Base-by-base conservation (phyloP, 495 filamentous ascomycete species). In the Trichoderma erinaceum region DNA sequence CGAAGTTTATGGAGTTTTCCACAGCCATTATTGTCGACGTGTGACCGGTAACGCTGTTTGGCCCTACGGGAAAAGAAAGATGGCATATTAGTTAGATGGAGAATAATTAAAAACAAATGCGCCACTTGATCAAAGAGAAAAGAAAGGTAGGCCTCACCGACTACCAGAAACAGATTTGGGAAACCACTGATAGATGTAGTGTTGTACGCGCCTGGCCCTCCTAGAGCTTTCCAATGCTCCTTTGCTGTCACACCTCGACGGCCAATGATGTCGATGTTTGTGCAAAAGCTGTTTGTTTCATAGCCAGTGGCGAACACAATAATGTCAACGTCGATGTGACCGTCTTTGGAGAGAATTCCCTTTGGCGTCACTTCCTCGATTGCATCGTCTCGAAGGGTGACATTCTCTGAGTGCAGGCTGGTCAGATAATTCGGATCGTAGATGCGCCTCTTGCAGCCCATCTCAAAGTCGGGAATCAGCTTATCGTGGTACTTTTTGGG, bases 251-350 rank as follows among this genome's bases (percentile, higher is more conserved):
- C 69, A 0, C 77, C 77, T 0, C 67, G 56, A 2, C 67, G 70
- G 3, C 80, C 80, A 16, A 77, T 56, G 11, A 83, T 69, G n/a
- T 78, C 70, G 41, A 81, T 72, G 0, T 72, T 75, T 2, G 66
- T 68, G 41, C 78, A 70, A 43, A 76, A 78, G 15, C 72, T 25
- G 29, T 73, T 69, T 1, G 77, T 75, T 66, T 76, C 56, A 66
- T 81, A 82, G 4, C 80, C 80, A 41, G 74, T 82, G 3, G 78
- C 80, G 35, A 79, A 70, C 11, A 82, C 67, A 41, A 82, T 77
- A n/a, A 81, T 70, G 35, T 83, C 80, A 5, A 77, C 76, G 0
- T 79, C 72, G n/a, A 25, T 61, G 4, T 68, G 66, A 0, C 75
- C 77, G 12, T 56, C 67, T 35, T 58, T 32, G 68, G 75, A 72